Evolutionary conservation across 495 filamentous ascomycete species (phyloP).

Genomic region (Bryoglossum gracile): DNA sequence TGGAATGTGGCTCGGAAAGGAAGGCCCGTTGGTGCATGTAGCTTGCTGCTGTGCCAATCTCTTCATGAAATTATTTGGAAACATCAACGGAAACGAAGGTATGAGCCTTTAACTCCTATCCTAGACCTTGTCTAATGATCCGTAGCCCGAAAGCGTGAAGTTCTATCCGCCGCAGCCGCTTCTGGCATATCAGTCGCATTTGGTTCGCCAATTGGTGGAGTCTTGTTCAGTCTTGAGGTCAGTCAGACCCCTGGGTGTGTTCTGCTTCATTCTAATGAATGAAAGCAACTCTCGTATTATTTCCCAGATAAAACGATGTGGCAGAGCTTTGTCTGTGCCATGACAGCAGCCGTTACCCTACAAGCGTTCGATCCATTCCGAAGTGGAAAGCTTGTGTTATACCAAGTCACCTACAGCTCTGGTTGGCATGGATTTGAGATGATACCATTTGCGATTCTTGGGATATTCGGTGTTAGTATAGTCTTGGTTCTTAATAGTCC

Average conservation of each 20-base stretch:
- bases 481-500: not conserved
- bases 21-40: constrained; percentile 94
- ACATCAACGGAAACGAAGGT: constrained; percentile 83
- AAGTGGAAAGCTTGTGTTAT: constrained; percentile 91
- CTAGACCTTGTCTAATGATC: constrained; percentile 6
- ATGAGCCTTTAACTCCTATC: constrained; percentile 27
- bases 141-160: constrained; percentile 81
- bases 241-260: not conserved
- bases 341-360: constrained; percentile 90
- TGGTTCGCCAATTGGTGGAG: constrained; percentile 90
- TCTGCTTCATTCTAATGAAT: not conserved
- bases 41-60: constrained; percentile 96
- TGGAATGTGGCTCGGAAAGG: constrained; percentile 97
- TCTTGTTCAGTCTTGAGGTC: constrained; percentile 86
- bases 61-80: constrained; percentile 83
- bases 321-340: constrained; percentile 98
- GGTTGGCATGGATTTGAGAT: constrained; percentile 96
- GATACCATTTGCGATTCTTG: constrained; percentile 78
- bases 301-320: constrained; percentile 99
- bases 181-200: constrained; percentile 97
- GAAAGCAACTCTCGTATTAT: constrained; percentile 83
- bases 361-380: constrained; percentile 93
- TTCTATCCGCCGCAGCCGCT: constrained; percentile 88
- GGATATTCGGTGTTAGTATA: constrained; percentile 59
- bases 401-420: constrained; percentile 89